phyloP scores from a whole-genome alignment of 352 stramenopile genomes.

The Phytophthora boehmeriae region DNA sequence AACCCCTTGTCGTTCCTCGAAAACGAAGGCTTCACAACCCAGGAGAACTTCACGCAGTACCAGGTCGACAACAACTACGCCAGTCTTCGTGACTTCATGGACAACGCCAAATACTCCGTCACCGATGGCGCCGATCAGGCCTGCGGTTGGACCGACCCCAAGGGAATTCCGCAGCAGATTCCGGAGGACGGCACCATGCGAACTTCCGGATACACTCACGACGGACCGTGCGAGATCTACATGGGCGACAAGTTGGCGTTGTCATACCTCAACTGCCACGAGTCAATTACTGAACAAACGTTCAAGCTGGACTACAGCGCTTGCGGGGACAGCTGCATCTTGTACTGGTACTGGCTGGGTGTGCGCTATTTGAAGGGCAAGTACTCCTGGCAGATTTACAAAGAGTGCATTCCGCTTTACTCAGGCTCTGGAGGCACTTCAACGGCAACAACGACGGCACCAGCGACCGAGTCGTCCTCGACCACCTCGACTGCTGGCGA shows the following conservation, averaged over 20 bases:
- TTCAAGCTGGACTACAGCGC: constrained; percentile 38
- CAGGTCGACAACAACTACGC: constrained; percentile 45
- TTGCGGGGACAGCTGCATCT: constrained; percentile 38
- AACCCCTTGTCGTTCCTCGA: constrained; percentile 56
- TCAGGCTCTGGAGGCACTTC: constrained; percentile 7
- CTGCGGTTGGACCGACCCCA: constrained; percentile 35
- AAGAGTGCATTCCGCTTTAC: constrained; percentile 44
- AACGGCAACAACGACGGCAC: constrained; percentile 3
- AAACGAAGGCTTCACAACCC: constrained; percentile 45
- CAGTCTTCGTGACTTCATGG: constrained; percentile 53
- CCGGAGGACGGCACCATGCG: constrained; percentile 34
- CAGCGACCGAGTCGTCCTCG: constrained; percentile 10
- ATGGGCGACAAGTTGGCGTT: constrained; percentile 42
- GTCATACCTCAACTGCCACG: constrained; percentile 40
- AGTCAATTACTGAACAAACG: constrained; percentile 33
- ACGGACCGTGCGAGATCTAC: constrained; percentile 50
- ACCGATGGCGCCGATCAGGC: constrained; percentile 34
- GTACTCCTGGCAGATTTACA: constrained; percentile 59
- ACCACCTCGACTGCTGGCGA: constrained; percentile 20
- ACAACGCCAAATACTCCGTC: constrained; percentile 40
- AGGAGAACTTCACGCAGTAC: constrained; percentile 47
- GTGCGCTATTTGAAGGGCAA: constrained; percentile 33
- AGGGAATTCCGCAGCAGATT: constrained; percentile 42
- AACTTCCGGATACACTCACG: constrained; percentile 52
- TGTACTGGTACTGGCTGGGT: constrained; percentile 49